Evolutionary conservation across 805 yeast species (phyloP).

Genomic region (Pichia sporocuriosa): DNA sequence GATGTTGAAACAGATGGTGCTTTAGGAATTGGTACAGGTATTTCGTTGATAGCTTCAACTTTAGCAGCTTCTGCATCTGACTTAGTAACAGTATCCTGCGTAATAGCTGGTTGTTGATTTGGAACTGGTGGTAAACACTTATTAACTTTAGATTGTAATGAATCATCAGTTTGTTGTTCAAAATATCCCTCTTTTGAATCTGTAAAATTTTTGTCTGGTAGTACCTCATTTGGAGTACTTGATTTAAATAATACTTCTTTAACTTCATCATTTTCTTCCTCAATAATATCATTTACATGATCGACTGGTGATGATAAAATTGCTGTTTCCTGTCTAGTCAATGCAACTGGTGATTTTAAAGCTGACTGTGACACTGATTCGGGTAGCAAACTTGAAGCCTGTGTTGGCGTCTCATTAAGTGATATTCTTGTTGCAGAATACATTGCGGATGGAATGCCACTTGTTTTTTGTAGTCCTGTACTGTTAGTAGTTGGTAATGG

Average conservation of each 20-base stretch:
- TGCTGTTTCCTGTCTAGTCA: background rate
- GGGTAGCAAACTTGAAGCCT: background rate
- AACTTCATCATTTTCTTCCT: slow-evolving; percentile 9
- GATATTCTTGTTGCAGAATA: background rate
- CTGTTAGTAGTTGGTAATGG: slow-evolving; percentile 9
- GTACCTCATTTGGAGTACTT: background rate
- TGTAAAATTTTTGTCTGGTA: no score
- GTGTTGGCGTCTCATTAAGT: no score
- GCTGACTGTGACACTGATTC: background rate
- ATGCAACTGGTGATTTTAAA: slow-evolving; percentile 9
- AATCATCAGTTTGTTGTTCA: slow-evolving; percentile 1
- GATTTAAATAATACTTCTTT: background rate
- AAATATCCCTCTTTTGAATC: no score
- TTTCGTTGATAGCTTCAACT: background rate
- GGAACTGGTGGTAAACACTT: slow-evolving; percentile 10
- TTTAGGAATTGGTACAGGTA: slow-evolving; percentile 5
- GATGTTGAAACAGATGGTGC: slow-evolving; percentile 3
- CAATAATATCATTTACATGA: slow-evolving; percentile 3
- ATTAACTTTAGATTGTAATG: slow-evolving; percentile 1
- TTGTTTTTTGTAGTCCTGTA: background rate
- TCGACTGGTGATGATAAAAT: background rate
- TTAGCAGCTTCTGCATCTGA: background rate
- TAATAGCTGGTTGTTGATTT: background rate
- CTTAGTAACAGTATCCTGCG: background rate
- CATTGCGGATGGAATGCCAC: slow-evolving; percentile 2